A percentile compares a stretch with the other conserved stretches of the same genome.
These are phyloP conservation scores for Exophiala sp. DNA, from an alignment of 2,329 filamentous ascomycete genomes.

Conservation along the genomic window DNA sequence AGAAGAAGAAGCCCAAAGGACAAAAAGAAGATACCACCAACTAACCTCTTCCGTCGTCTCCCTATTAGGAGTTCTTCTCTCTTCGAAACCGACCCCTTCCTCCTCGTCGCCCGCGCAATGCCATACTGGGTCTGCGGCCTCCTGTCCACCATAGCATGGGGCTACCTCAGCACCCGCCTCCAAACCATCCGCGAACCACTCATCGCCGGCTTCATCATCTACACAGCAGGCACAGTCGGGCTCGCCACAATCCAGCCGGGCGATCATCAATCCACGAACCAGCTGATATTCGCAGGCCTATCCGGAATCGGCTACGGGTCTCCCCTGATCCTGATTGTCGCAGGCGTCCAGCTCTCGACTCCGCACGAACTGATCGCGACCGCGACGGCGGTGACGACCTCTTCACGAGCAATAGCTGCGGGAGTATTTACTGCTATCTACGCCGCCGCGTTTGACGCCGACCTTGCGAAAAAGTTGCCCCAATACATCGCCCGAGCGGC, in stretches of 20 bases:
- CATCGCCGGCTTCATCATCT: slow-evolving; percentile 21
- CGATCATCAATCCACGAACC: not conserved
- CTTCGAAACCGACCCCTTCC: slow-evolving; percentile 12
- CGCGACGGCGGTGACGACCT: slow-evolving; percentile 24
- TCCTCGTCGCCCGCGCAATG: slow-evolving; percentile 13
- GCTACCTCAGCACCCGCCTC: slow-evolving; percentile 16
- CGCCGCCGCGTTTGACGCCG: slow-evolving; percentile 15
- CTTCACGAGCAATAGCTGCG: slow-evolving; percentile 20
- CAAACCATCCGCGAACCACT: slow-evolving; percentile 24
- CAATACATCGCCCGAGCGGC: slow-evolving; percentile 13
- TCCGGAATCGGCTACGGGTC: slow-evolving; percentile 22
- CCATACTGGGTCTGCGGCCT: slow-evolving; percentile 20
- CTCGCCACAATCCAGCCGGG: slow-evolving; percentile 20
- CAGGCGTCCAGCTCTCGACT: slow-evolving; percentile 23
- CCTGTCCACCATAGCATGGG: slow-evolving; percentile 19
- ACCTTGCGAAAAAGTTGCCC: slow-evolving; percentile 17
- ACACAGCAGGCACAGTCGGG: slow-evolving; percentile 22
- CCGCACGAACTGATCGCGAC: slow-evolving; percentile 24
- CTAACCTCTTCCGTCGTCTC: too few relatives aligned
- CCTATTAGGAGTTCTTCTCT: too few relatives aligned
- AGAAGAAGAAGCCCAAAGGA: too few relatives aligned
- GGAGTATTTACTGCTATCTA: slow-evolving; percentile 25
- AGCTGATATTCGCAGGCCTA: slow-evolving; percentile 13
- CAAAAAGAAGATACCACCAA: too few relatives aligned
- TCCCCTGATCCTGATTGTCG: slow-evolving; percentile 23